Evolutionary conservation across 495 filamentous ascomycete species (phyloP), one percentile per base, ranked within the genome.

Genomic region (Neurospora hispaniola): DNA sequence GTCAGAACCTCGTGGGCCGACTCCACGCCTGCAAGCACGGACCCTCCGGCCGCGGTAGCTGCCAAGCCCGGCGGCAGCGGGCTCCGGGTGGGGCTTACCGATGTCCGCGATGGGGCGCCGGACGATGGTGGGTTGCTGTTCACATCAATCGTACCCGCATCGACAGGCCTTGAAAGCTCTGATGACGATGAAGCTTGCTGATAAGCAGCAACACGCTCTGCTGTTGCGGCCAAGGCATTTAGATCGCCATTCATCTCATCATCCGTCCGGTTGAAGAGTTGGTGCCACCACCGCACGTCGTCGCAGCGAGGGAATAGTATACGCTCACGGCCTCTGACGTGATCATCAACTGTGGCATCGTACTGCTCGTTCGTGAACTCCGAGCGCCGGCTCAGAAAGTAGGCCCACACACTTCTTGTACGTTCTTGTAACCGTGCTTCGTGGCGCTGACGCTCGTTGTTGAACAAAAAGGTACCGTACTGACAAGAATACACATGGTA

Each of bases 401-500:
- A 98, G 73, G 93, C 90, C 96, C 96, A 99, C 3, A 98, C 96
- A 72, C 92, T 95, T 27, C 91, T 84, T n/a, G 94, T 97, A 27
- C 89, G 88, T 73, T 92, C 88, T 40, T 85, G 84, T 0, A 93
- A 91, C 3, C 84, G 84, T 7, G 88, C 86, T n/a, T 97, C 93
- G 20, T 89, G 81, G 0, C 96, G 90, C 76, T 97, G 91, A 75
- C 94, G 95, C 77, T 99, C 96, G 75, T 89, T 95, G 84, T 99
- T 97, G 82, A 91, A 97, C 46, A 99, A 85, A 79, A 99, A 99
- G 1, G 94, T 97, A 59, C 96, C 96, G 74, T 97, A 99, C 79
- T 99, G 96, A 74, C 95, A 97, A 4, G 94, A 93, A 76, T 98
- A 96, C 2, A 97, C 88, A 77, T 99, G 96, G 77, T 98, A 99